Evolutionary conservation across 2,329 filamentous ascomycete genomes (phyloP), one percentile per base, ranked within the genome.

Genomic region (Exophiala sp.): DNA sequence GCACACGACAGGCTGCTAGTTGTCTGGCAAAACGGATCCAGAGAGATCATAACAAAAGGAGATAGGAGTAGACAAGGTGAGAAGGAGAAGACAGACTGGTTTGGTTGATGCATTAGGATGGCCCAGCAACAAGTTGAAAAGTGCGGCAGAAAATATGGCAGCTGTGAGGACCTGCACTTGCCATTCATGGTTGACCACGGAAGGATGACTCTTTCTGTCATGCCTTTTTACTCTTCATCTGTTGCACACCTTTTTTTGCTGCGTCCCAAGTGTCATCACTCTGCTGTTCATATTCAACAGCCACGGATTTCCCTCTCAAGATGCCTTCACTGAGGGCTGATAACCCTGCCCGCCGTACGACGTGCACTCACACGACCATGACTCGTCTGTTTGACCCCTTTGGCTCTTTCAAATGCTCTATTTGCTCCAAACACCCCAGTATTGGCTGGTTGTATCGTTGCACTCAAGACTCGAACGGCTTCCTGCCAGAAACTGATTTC

Each of bases 391-490:
- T 62, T 52, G 67, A 66, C 46, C 47, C 62, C 2, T 55, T 84
- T 62, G 79, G 78, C 33, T 54, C 70, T 16, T 66, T 75, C 24
- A 65, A 68, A 14, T 94, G 89, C 70, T 70, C 77, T 6, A 65
- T 76, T 20, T 94, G 89, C 63, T 72, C 72, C 36, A 71, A 72
- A 38, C 68, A 69, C 1, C 80, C 85, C 0, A 70, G 76, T 12
- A 75, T 85, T 49, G 87, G 87, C 21, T 94, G 86, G 81, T 71
- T 94, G 18, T 94, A 89, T 68, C 76, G 79, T 55, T 94, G 89
- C 68, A 80, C 78, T 10, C 82, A 88, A 66, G 87, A 91, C 62
- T 73, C 72, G 9, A 75, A 81, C 29, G 65, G 71, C 12, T 62
- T 73, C 38, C 63, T 79, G 29, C 68, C 73, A 14, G 69, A 73